phyloP scores from a whole-genome alignment of 2,329 filamentous ascomycete genomes.

The Hymenoscyphus fraxineus region DNA sequence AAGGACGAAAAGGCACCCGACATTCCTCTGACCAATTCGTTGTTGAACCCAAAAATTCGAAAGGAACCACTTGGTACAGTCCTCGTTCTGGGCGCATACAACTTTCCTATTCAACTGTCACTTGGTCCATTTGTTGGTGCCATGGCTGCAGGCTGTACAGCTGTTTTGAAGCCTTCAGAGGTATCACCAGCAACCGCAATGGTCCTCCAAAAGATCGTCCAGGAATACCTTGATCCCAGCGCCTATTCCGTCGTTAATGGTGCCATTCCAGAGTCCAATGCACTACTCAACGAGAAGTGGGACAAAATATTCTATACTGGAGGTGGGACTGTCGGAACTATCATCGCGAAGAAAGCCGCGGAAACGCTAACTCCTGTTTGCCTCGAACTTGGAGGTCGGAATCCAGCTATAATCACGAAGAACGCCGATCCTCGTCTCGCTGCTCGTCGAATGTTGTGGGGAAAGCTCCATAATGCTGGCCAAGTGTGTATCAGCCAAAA shows the following conservation, averaged over 20 bases:
- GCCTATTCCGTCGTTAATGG: constrained; percentile 80
- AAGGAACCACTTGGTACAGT: constrained; percentile 85
- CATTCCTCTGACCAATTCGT: constrained; percentile 63
- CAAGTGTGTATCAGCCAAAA: constrained; percentile 94
- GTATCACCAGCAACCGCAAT: constrained; percentile 71
- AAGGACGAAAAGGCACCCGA: constrained; percentile 75
- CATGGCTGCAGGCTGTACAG: constrained; percentile 88
- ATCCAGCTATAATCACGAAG: constrained; percentile 88
- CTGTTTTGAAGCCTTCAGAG: constrained; percentile 88
- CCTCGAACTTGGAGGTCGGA: constrained; percentile 86
- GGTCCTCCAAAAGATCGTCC: constrained; percentile 74
- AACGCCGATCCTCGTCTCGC: constrained; percentile 76
- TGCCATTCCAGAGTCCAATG: constrained; percentile 72
- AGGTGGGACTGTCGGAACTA: constrained; percentile 71
- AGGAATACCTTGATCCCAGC: constrained; percentile 69
- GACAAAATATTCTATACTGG: constrained; percentile 99
- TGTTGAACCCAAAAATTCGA: constrained; percentile 70
- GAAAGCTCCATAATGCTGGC: constrained; percentile 80
- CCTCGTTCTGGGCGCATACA: constrained; percentile 88
- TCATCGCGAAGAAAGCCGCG: constrained; percentile 86
- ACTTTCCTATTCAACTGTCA: constrained; percentile 83
- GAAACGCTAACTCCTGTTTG: constrained; percentile 82
- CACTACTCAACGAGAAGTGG: constrained; percentile 83
- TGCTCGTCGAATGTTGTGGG: constrained; percentile 82
- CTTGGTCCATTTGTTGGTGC: constrained; percentile 80